Evolutionary conservation across 495 filamentous ascomycete genomes (phyloP).

Genomic region (Rostrohypoxylon terebratum): DNA sequence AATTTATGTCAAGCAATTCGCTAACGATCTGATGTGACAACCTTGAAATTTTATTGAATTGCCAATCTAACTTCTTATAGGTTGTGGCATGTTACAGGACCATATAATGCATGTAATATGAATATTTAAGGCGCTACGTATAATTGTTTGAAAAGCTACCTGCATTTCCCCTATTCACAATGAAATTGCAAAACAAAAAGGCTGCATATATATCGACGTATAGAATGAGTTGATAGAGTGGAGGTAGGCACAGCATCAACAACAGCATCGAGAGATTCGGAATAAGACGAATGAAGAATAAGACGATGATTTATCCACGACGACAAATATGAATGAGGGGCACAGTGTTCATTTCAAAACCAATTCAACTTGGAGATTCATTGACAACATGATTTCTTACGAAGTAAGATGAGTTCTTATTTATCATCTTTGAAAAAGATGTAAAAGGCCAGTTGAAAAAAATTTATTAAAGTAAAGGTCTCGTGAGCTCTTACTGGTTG

Average conservation of each 20-base stretch:
- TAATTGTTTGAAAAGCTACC: neutral
- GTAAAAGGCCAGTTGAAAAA: too few species aligned
- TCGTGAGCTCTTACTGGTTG: neutral
- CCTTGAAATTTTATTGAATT: neutral
- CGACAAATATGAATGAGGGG: too few species aligned
- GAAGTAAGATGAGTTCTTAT: too few species aligned
- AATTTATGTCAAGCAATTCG: neutral
- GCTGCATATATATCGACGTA: neutral
- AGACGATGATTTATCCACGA: neutral
- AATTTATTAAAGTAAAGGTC: neutral
- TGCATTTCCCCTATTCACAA: neutral
- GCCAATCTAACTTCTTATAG: conserved; percentile 18
- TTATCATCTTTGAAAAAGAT: too few species aligned
- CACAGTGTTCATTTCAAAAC: too few species aligned
- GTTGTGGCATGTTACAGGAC: conserved; percentile 32
- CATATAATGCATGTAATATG: conserved; percentile 32
- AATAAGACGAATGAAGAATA: neutral
- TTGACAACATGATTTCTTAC: too few species aligned
- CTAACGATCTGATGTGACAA: conserved; percentile 4
- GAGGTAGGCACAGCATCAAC: neutral
- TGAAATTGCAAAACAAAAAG: neutral
- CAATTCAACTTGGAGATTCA: too few species aligned
- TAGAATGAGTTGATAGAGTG: too few species aligned
- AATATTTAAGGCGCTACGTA: conserved; percentile 3
- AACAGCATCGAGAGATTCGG: neutral